These are phyloP conservation scores for Cladosporium oxysporum DNA, from an alignment of 2,329 filamentous ascomycete species.

Conservation along the genomic window DNA sequence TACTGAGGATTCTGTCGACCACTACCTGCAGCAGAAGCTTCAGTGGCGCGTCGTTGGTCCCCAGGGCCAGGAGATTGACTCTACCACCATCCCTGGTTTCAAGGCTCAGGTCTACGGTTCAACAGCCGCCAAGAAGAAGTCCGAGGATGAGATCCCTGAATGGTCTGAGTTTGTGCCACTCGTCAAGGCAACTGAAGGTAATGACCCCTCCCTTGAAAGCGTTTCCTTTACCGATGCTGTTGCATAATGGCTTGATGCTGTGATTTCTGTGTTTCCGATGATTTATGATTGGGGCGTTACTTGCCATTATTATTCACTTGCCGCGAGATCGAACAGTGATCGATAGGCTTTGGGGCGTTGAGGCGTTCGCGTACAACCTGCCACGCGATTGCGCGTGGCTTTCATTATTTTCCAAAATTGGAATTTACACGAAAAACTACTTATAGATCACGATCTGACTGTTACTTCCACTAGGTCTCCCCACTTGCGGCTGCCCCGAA, in stretches of 20 bases:
- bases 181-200: constrained; percentile 19
- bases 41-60: constrained; percentile 37
- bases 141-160: constrained; percentile 35
- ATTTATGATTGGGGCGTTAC: not conserved
- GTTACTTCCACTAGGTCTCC: constrained; percentile 5
- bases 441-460: constrained; percentile 13
- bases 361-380: constrained; percentile 7
- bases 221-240: constrained; percentile 1
- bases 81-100: constrained; percentile 41
- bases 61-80: constrained; percentile 36
- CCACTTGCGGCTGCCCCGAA: constrained; percentile 3
- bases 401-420: not conserved
- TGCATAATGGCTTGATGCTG: constrained; percentile 4
- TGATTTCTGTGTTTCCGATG: not conserved
- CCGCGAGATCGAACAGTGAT: not conserved
- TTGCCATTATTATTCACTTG: not conserved
- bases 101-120: constrained; percentile 42
- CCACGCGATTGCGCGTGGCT: constrained; percentile 5
- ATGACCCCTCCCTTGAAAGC: constrained; percentile 4
- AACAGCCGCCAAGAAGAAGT: constrained; percentile 37
- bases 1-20: constrained; percentile 29
- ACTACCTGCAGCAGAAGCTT: constrained; percentile 37
- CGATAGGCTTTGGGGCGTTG: not conserved
- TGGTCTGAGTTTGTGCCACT: constrained; percentile 31
- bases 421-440: not conserved